A percentile compares a stretch with the other conserved stretches of the same genome.
Conservation (phyloP, 164 flowering plant species). For the Liquidambar formosana region DNA sequence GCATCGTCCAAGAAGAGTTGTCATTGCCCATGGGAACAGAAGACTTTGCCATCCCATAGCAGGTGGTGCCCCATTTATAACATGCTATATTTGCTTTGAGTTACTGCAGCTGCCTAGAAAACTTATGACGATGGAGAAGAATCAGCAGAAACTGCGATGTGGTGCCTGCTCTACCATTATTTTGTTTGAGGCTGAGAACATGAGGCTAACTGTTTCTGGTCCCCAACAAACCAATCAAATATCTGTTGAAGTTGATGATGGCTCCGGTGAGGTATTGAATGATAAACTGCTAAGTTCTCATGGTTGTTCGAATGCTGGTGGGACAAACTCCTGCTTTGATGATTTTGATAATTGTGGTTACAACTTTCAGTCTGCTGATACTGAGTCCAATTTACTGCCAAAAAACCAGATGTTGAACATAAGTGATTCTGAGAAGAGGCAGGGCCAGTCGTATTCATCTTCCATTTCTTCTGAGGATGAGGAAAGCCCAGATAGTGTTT, state of each 20-base stretch:
- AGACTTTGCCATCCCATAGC: conserved; percentile 51
- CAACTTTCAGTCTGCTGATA: conserved; percentile 33
- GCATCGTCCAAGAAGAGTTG: conserved; percentile 33
- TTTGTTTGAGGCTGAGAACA: conserved; percentile 30
- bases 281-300: conserved; percentile 17
- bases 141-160: conserved; percentile 54
- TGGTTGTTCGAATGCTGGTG: conserved; percentile 17
- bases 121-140: conserved; percentile 24
- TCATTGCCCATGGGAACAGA: conserved; percentile 22
- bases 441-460: conserved; percentile 24
- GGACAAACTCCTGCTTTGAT: conserved; percentile 28
- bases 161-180: conserved; percentile 72
- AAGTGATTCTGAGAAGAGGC: conserved; percentile 28
- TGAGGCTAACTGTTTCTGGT: conserved; percentile 38
- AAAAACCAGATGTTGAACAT: conserved; percentile 26
- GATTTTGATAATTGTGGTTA: conserved; percentile 30
- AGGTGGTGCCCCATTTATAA: conserved; percentile 81
- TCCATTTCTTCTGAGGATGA: conserved; percentile 38
- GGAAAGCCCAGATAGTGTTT: conserved; percentile 31
- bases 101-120: conserved; percentile 64
- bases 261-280: conserved; percentile 22
- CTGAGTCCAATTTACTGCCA: conserved; percentile 17
- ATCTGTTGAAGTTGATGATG: conserved; percentile 11
- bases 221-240: not conserved
- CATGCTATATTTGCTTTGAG: conserved; percentile 70